A percentile compares a stretch with the other conserved stretches of the same genome.
These are phyloP conservation scores for Noccaea bulbosa DNA, from an alignment of 345 rosid genomes.

Conservation along the genomic window DNA sequence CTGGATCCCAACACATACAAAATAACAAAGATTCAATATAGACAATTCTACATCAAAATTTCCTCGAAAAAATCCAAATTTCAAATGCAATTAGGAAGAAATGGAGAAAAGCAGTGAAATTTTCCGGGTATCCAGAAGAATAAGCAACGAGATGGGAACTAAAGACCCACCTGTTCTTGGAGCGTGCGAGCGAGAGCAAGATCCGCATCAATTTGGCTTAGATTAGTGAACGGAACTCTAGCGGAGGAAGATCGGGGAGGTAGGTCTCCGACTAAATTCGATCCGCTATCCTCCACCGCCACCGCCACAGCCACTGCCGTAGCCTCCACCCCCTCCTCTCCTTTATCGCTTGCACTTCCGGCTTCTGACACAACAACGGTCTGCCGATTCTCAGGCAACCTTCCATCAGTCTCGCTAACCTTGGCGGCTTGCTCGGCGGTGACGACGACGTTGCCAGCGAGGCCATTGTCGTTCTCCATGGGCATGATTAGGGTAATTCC, in stretches of 20 bases:
- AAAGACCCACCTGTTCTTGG: conserved; percentile 73
- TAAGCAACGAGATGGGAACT: neutral
- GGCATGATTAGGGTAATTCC: conserved; percentile 34
- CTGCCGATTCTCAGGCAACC: conserved; percentile 36
- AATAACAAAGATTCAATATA: conserved; percentile 15
- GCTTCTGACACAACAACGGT: conserved; percentile 27
- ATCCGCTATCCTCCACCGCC: conserved; percentile 42
- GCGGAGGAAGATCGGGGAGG: conserved; percentile 50
- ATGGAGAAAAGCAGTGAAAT: neutral
- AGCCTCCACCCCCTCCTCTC: conserved; percentile 41
- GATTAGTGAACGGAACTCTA: conserved; percentile 80
- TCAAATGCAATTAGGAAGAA: conserved; percentile 12
- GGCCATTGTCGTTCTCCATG: conserved; percentile 47
- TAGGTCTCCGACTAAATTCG: conserved; percentile 41
- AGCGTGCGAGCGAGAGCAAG: conserved; percentile 90
- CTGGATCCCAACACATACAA: conserved; percentile 43
- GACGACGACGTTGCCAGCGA: conserved; percentile 41
- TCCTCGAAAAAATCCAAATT: neutral
- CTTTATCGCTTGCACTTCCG: conserved; percentile 36
- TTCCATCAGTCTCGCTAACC: conserved; percentile 35
- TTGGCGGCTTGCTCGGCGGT: conserved; percentile 41
- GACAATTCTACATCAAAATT: conserved; percentile 1
- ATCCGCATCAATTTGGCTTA: conserved; percentile 91
- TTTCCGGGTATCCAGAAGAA: conserved; percentile 2
- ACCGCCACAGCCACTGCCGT: conserved; percentile 46